Evolutionary conservation across 352 stramenopile species (phyloP), one percentile per base, ranked within the genome.

Genomic region (Phytophthora agathidicida): DNA sequence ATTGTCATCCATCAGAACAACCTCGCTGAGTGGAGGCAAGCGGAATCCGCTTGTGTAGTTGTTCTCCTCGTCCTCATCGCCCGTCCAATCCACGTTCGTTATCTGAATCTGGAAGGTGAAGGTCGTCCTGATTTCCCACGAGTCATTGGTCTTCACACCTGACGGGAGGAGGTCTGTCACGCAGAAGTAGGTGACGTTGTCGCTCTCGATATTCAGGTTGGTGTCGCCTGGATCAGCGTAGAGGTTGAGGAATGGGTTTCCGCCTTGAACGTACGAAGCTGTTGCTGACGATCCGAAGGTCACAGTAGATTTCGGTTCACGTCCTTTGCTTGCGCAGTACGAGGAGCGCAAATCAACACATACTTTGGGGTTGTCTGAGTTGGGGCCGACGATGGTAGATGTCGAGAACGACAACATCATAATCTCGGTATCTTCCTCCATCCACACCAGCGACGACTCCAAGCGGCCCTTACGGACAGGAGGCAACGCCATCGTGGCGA

Each of bases 91-190:
- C 9, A 90, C 64, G 13, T 73, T 78, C 7, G 77, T 70, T 16
- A 94, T 44, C n/a, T 86, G 63, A 38, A 94, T 74, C 64, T 94
- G 82, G 47, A 94, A 94, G 7, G 70, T 79, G 49, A 94, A 94
- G 13, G 71, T 68, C 11, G 56, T 73, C 35, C 73, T 80, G 43
- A 92, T 79, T 43, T 92, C 82, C 84, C 82, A 92, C 7, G 74
- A 80, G 3, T 63, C 48, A 43, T 92, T 89, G 13, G 59, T 70
- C 19, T 76, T 71, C 8, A 78, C 68, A 11, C 83, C 82, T 0
- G 79, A 84, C 13, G 84, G 84, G 27, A 92, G 46, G 3, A 94
- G 63, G 31, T 90, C 79, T 22, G 74, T 67, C 20, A 94, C 56
- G 27, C 84, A 94, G 41, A 94, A 92, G 56, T 86, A 94, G 30